Conservation (phyloP, 192 early-diverging fungal species). For the Linnemannia zychae region DNA sequence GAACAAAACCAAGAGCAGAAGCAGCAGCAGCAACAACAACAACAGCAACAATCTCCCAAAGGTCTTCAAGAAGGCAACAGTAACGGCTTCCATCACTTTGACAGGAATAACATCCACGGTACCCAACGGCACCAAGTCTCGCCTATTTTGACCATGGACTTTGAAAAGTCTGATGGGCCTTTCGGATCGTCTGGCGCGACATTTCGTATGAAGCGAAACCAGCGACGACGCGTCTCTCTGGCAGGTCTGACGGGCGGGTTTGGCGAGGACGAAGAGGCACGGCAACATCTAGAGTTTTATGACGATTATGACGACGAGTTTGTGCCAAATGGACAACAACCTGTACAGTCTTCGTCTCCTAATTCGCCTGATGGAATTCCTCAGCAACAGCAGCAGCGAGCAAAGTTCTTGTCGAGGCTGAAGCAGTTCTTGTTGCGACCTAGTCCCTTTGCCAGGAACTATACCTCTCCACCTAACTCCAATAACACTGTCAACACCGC, state of each 20-base stretch:
- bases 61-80: not conserved
- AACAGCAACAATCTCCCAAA: not conserved
- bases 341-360: not conserved
- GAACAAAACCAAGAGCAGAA: conserved; percentile 45
- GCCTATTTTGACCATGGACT: not conserved
- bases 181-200: conserved; percentile 21
- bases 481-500: not conserved
- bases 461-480: not conserved
- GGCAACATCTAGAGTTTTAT: not conserved
- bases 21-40: conserved; percentile 14
- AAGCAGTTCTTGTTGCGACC: conserved; percentile 40
- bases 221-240: conserved; percentile 7
- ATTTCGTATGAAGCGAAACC: conserved; percentile 12
- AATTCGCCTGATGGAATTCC: not conserved
- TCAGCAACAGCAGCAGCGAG: conserved; percentile 25
- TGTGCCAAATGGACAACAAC: not conserved
- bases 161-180: conserved; percentile 22
- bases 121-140: not conserved
- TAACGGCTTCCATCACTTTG: not conserved
- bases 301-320: not conserved
- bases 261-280: conserved; percentile 10
- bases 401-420: conserved; percentile 39
- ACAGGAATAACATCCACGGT: not conserved
- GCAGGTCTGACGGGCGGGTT: conserved; percentile 28
- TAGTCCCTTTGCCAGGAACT: conserved; percentile 30